Evolutionary conservation across 192 early-diverging fungal species (phyloP).

Genomic region (Umbelopsis isabellina): DNA sequence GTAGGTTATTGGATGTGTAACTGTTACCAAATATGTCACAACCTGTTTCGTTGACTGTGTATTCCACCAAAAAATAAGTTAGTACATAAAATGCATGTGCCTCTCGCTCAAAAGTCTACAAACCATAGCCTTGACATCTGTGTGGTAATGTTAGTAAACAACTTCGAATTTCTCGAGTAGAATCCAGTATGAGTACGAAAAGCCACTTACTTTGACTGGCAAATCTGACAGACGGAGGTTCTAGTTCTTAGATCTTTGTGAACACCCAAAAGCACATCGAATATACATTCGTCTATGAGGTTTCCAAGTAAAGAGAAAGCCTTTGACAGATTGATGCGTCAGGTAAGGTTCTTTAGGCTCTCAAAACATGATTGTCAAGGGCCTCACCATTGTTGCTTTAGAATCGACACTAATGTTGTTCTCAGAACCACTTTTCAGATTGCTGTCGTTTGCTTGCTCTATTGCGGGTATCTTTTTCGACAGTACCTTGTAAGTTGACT

Average conservation of each 20-base stretch:
- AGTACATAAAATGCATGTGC: not conserved
- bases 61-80: conserved; percentile 9
- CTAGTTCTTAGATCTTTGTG: conserved; percentile 69
- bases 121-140: conserved; percentile 44
- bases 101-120: not conserved
- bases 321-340: conserved; percentile 30
- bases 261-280: conserved; percentile 73
- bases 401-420: not conserved
- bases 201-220: conserved; percentile 72
- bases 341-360: not conserved
- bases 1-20: conserved; percentile 53
- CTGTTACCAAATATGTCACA: conserved; percentile 72
- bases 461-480: not conserved
- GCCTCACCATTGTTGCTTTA: conserved; percentile 15
- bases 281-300: conserved; percentile 72
- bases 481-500: conserved; percentile 14
- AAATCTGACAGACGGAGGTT: conserved; percentile 68
- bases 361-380: not conserved
- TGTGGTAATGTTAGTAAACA: not conserved
- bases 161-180: not conserved
- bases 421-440: not conserved
- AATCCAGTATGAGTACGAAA: not conserved
- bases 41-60: conserved; percentile 47
- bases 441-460: not conserved
- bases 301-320: conserved; percentile 65